These are phyloP conservation scores for Auriscalpium microsporum DNA, from an alignment of 768 basidiomycete genomes.

Conservation along the genomic window DNA sequence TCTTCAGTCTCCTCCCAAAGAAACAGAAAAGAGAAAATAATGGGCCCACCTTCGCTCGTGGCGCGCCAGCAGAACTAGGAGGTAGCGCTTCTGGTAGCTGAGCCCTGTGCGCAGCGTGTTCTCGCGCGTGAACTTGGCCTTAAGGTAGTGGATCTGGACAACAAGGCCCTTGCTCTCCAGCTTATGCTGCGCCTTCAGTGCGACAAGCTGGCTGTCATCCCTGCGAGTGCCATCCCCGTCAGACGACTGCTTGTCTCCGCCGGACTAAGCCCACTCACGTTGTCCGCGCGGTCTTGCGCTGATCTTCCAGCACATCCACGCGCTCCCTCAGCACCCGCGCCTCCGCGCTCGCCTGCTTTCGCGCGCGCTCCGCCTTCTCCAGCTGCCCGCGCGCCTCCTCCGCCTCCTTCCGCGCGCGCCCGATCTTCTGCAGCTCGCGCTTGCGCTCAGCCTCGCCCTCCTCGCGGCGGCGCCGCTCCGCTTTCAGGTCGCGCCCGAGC, in stretches of 20 bases:
- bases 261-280: constrained; percentile 33
- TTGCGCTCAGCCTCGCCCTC: constrained; percentile 32
- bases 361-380: constrained; percentile 47
- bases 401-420: constrained; percentile 19
- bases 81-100: constrained; percentile 81
- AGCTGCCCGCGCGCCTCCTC: constrained; percentile 11
- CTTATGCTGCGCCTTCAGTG: constrained; percentile 60
- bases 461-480: constrained; percentile 60
- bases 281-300: constrained; percentile 54
- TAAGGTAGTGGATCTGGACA: constrained; percentile 85
- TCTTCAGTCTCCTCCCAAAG: background rate
- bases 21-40: too few relatives aligned
- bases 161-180: constrained; percentile 87
- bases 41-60: constrained; percentile 59
- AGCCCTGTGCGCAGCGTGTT: constrained; percentile 68
- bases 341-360: constrained; percentile 61
- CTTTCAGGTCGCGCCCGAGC: constrained; percentile 70
- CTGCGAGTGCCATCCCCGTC: constrained; percentile 23
- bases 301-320: constrained; percentile 8
- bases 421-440: constrained; percentile 39
- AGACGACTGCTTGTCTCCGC: background rate
- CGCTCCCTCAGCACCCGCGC: constrained; percentile 39
- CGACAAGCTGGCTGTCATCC: constrained; percentile 44
- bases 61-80: constrained; percentile 61
- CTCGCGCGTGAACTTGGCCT: constrained; percentile 86